Percentiles rank a stretch among this genome's conserved stretches.
These are phyloP conservation scores for Angophora floribunda DNA, from an alignment of 345 rosid genomes.

Conservation along the genomic window DNA sequence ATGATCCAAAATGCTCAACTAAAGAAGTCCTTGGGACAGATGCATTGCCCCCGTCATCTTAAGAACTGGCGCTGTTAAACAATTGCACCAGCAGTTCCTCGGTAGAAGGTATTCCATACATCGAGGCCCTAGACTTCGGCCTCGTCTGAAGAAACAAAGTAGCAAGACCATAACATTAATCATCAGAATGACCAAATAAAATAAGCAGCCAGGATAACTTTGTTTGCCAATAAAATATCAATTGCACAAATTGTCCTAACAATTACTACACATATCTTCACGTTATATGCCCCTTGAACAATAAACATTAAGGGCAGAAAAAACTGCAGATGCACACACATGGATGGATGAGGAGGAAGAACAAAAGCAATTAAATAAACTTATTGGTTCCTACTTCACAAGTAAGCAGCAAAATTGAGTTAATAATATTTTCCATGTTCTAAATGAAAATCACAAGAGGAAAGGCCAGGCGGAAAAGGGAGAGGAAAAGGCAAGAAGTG, in stretches of 20 bases:
- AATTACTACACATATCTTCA: neutral
- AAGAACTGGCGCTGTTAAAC: conserved; percentile 34
- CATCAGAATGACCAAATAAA: neutral
- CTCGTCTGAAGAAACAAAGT: conserved; percentile 50
- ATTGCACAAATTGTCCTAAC: neutral
- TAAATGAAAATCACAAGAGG: neutral
- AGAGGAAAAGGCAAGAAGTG: neutral
- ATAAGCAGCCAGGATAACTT: neutral
- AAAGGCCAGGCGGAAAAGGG: neutral
- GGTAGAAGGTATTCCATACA: conserved; percentile 30
- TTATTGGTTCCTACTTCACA: neutral
- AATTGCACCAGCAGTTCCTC: conserved; percentile 50
- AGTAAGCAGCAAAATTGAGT: neutral
- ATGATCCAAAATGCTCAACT: neutral
- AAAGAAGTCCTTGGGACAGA: neutral
- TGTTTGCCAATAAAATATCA: neutral
- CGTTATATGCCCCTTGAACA: neutral
- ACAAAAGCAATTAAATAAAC: neutral
- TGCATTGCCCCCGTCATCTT: conserved; percentile 16
- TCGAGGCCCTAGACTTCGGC: conserved; percentile 47
- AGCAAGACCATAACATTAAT: neutral
- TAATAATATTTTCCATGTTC: neutral
- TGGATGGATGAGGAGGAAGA: neutral
- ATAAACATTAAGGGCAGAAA: neutral
- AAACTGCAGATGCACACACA: neutral